These are phyloP conservation scores for Citrus glauca DNA, from an alignment of 345 rosid genomes.

Conservation along the genomic window DNA sequence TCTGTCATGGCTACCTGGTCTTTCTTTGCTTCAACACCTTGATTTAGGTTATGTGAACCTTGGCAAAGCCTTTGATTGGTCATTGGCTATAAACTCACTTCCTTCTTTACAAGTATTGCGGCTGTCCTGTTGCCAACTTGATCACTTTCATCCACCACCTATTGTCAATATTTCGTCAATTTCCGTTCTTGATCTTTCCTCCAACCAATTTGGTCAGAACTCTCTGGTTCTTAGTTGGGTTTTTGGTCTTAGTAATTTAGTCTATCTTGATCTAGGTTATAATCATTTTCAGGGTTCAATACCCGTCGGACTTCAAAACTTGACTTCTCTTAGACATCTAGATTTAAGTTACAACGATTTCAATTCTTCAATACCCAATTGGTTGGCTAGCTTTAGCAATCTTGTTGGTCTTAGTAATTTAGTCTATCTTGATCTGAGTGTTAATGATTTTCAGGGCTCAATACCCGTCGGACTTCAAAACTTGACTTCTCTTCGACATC, in stretches of 20 bases:
- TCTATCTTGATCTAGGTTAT: constrained; percentile 5
- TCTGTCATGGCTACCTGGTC: not conserved
- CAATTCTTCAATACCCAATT: constrained; percentile 3
- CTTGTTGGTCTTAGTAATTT: constrained; percentile 11
- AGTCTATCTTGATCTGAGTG: constrained; percentile 9
- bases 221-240: constrained; percentile 14
- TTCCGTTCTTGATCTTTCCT: not conserved
- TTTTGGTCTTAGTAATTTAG: constrained; percentile 6
- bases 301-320: not conserved
- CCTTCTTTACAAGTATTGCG: not conserved
- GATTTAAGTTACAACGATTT: not conserved
- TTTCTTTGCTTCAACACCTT: not conserved
- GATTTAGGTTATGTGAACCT: not conserved
- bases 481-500: constrained; percentile 6
- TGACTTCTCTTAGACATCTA: constrained; percentile 8
- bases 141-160: too few species aligned
- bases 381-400: not conserved
- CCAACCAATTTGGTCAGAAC: not conserved
- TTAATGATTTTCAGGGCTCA: not conserved
- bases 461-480: not conserved
- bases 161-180: not conserved
- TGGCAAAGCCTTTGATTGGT: not conserved
- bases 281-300: not conserved
- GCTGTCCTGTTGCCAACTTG: not conserved
- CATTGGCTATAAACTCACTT: not conserved